Evolutionary conservation across 2,329 filamentous ascomycete genomes (phyloP).

Genomic region (Cladorrhinum sp.): DNA sequence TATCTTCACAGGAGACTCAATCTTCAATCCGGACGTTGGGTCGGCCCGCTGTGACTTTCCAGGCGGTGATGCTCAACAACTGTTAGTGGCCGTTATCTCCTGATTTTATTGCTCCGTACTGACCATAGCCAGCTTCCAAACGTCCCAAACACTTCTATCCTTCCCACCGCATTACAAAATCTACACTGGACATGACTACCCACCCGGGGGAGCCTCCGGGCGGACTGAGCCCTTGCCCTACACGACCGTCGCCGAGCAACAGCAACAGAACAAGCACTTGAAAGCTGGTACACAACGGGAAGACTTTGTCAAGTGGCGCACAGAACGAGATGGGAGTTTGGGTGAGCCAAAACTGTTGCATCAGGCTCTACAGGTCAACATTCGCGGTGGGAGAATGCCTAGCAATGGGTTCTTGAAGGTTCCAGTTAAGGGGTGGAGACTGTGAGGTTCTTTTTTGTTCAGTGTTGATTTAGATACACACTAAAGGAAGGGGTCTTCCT

Average conservation of each 20-base stretch:
- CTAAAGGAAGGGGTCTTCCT: no score
- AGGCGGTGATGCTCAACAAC: constrained; percentile 43
- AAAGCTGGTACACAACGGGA: constrained; percentile 39
- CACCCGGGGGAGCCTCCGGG: constrained; percentile 32
- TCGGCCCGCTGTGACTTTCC: constrained; percentile 55
- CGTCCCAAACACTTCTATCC: constrained; percentile 41
- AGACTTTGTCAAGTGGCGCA: constrained; percentile 44
- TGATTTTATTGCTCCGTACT: neutral
- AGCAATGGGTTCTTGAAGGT: constrained; percentile 19
- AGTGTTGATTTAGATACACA: neutral
- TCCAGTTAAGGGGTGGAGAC: constrained; percentile 13
- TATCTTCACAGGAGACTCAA: constrained; percentile 52
- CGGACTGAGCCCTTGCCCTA: constrained; percentile 34
- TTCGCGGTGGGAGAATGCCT: constrained; percentile 47
- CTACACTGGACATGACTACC: constrained; percentile 57
- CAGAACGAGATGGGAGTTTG: constrained; percentile 42
- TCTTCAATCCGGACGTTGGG: constrained; percentile 53
- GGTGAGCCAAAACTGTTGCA: constrained; percentile 47
- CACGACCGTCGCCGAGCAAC: constrained; percentile 47
- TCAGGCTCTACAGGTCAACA: constrained; percentile 52
- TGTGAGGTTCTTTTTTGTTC: neutral
- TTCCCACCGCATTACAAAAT: constrained; percentile 44
- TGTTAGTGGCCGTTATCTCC: constrained; percentile 27
- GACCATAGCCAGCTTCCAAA: constrained; percentile 33
- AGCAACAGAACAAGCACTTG: constrained; percentile 47